Evolutionary conservation across 1,284 basidiomycete species (phyloP), one percentile per base, ranked within the genome.

Genomic region (Prillingera fragicola): DNA sequence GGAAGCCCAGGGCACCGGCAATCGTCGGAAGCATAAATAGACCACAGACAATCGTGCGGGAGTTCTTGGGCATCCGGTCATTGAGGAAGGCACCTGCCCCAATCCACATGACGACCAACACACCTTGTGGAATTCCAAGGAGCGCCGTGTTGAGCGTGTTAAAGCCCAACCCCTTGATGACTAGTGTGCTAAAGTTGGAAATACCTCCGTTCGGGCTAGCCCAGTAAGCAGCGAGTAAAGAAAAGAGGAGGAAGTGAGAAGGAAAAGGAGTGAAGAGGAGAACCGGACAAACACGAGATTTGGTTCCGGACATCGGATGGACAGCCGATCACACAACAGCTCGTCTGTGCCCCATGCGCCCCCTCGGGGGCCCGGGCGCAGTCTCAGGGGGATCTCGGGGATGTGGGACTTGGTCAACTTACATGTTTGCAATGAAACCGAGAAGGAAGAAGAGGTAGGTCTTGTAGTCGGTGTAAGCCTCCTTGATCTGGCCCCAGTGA

Each of bases 1-100:
- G 51, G 57, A 73, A 71, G 1, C 70, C 70, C 2, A 74, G 60
- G 3, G 67, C 61, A 0, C 71, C 71, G 0, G 54, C 62, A 31
- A 71, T 70, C 5, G 68, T 70, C 0, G 69, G 70, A 1, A 71
- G 41, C 70, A 71, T 73, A 56, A 67, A 68, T 3, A 70, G 19
- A 13, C 54, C 61, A 37, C 61, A 64, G 15, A 70, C 66, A 19
- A 57, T 27, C 0, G 64, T 68, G 36, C 70, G 54, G 21, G 54
- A 60, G 60, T 71, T 70, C 35, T 57, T 57, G 8, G 67, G 68
- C 4, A 72, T 39, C 17, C 58, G 44, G 17, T 57, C 56, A 53
- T 72, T 71, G 43, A 71, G 25, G 17, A 62, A 26, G 2, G 63
- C 61, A 26, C 67, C 69, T 14, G 48, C 43, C 1, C 43, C 49